Conservation (phyloP, 2,329 filamentous ascomycete genomes). For the Zasmidium angulare region DNA sequence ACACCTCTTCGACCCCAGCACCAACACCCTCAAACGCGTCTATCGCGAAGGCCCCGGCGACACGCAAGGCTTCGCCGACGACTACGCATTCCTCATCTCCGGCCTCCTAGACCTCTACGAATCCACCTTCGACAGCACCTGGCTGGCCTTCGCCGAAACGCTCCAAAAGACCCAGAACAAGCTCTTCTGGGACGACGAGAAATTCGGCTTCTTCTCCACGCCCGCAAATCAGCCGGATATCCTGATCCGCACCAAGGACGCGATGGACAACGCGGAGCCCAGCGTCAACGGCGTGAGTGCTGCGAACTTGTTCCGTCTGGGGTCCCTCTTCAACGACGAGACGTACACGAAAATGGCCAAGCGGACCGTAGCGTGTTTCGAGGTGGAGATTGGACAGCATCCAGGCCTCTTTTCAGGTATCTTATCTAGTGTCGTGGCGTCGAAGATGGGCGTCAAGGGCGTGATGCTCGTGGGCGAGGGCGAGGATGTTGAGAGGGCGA, state of each 20-base stretch:
- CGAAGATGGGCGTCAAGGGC: slow-evolving; percentile 66
- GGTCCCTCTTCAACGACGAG: slow-evolving; percentile 65
- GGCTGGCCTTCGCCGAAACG: slow-evolving; percentile 76
- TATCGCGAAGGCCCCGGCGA: slow-evolving; percentile 68
- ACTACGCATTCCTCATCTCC: slow-evolving; percentile 86
- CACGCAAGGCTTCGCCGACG: slow-evolving; percentile 79
- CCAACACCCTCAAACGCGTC: slow-evolving; percentile 68
- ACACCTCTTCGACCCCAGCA: slow-evolving; percentile 67
- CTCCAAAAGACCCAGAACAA: slow-evolving; percentile 75
- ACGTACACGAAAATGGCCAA: slow-evolving; percentile 65
- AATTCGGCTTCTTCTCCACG: slow-evolving; percentile 71
- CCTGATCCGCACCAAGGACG: slow-evolving; percentile 87
- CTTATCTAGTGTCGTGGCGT: slow-evolving; percentile 71
- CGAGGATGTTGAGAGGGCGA: slow-evolving; percentile 41
- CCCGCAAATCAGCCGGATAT: slow-evolving; percentile 62
- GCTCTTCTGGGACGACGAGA: slow-evolving; percentile 70
- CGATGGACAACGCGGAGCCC: slow-evolving; percentile 89
- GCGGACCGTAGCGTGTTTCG: slow-evolving; percentile 79
- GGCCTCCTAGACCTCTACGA: slow-evolving; percentile 84
- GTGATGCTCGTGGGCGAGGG: slow-evolving; percentile 56
- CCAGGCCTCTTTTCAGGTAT: slow-evolving; percentile 87
- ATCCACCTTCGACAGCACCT: slow-evolving; percentile 71
- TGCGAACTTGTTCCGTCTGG: slow-evolving; percentile 80
- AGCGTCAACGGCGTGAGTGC: slow-evolving; percentile 88
- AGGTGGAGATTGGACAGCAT: slow-evolving; percentile 87